Percentiles rank a stretch among this genome's conserved stretches.
Evolutionary conservation across 2,329 filamentous ascomycete genomes (phyloP).

Genomic region (Cercospora zeina): DNA sequence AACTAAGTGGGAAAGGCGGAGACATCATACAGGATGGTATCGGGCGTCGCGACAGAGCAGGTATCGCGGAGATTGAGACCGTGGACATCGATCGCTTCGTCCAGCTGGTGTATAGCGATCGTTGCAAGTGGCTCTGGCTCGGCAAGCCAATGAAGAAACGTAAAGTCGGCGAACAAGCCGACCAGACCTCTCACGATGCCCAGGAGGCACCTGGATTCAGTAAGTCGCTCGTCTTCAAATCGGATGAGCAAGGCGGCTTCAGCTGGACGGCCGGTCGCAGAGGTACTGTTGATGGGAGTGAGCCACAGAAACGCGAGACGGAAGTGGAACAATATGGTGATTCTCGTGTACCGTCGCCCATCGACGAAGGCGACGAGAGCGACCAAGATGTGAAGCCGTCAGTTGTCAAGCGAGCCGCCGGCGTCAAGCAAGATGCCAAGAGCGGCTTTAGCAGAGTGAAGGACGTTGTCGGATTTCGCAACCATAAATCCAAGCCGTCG

Average conservation of each 20-base stretch:
- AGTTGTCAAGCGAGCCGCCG: conserved; percentile 77
- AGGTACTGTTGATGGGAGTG: conserved; percentile 53
- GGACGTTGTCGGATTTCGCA: conserved; percentile 68
- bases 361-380: conserved; percentile 39
- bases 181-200: conserved; percentile 19
- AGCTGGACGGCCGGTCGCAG: conserved; percentile 50
- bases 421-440: conserved; percentile 75
- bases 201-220: conserved; percentile 25
- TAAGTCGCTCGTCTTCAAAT: conserved; percentile 54
- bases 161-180: conserved; percentile 22
- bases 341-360: conserved; percentile 23
- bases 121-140: conserved; percentile 91
- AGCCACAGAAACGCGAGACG: conserved; percentile 23
- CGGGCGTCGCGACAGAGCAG: conserved; percentile 75
- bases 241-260: conserved; percentile 56
- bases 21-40: conserved; percentile 97
- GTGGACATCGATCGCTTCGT: conserved; percentile 83
- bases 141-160: conserved; percentile 74
- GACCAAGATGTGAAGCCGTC: conserved; percentile 45
- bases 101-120: conserved; percentile 74
- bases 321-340: conserved; percentile 31
- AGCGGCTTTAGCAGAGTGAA: conserved; percentile 83
- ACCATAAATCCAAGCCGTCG: conserved; percentile 43
- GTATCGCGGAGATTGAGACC: conserved; percentile 90
- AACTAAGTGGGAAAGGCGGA: conserved; percentile 88